Conservation (phyloP, 352 stramenopile genomes). For the Pythium oligandrum region DNA sequence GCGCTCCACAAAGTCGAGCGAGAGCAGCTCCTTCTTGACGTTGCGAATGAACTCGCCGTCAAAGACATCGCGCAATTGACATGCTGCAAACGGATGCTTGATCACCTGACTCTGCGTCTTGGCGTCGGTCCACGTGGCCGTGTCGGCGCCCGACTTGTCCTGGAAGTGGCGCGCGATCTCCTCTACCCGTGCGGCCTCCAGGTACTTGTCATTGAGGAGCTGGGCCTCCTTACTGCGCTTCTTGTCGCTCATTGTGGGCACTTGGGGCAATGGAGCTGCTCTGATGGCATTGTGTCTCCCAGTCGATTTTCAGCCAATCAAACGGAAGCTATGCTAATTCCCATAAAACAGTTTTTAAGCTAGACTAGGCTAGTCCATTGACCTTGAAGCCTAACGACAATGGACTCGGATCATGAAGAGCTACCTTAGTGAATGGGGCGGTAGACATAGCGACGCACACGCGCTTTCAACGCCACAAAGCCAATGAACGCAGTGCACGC, state of each 20-base stretch:
- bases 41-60: not conserved
- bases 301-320: no score
- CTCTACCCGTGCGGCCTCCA: not conserved
- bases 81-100: not conserved
- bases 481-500: slow-evolving; percentile 39
- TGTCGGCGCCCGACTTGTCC: not conserved
- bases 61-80: not conserved
- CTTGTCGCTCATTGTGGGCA: not conserved
- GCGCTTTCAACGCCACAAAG: slow-evolving; percentile 38
- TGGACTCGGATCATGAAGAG: no score
- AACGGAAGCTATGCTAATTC: no score
- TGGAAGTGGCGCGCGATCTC: not conserved
- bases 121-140: not conserved
- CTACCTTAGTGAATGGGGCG: slow-evolving; percentile 37
- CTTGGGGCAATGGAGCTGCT: no score
- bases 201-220: not conserved
- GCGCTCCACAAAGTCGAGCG: slow-evolving; percentile 1
- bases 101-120: slow-evolving; percentile 1
- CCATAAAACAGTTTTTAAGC: no score
- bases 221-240: not conserved
- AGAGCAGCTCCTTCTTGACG: not conserved
- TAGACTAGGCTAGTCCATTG: no score
- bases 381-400: no score
- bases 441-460: slow-evolving; percentile 55
- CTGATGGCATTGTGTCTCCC: no score